Evolutionary conservation across 176 grass and related monocot genomes (phyloP), one percentile per base, ranked within the genome.

Genomic region (Aegilops sharonensis): DNA sequence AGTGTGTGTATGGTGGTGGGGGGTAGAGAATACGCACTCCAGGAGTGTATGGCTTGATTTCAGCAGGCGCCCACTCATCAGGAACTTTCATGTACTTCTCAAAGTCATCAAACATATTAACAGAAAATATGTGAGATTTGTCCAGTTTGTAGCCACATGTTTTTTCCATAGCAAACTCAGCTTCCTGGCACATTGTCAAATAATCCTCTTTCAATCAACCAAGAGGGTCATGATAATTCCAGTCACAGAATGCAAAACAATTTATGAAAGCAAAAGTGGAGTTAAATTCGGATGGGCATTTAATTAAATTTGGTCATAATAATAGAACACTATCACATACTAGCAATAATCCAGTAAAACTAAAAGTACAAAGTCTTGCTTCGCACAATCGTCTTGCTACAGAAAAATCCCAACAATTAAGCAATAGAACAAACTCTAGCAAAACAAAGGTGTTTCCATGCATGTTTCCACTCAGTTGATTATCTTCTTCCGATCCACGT

Each of bases 121-220:
- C 90, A 40, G 88, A 72, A 75, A 98, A 95, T 79, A 94, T 91
- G 47, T 95, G 95, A 36, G 91, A 92, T 78, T 86, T 98, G 84
- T 98, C 95, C 23, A 98, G 85, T 48, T 91, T 98, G 87, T 92
- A 95, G 5, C 93, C 95, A 93, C 89, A 79, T 47, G 93, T 92
- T 80, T 94, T 95, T 75, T 98, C 95, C 88, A 89, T 89, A 29
- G 95, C 95, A 81, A 93, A 72, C 78, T 95, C 88, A 34, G 93
- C 95, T 92, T 98, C 95, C 95, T 98, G 83, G 60, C 42, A 84
- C 50, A 20, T 60, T 43, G 64, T 54, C 54, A 84, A 66, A 50
- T 40, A 80, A 32, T 79, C 8, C 23, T 80, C 82, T 35, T 66
- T 39, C 50, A 54, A 54, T 54, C 50, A 54, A 54, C 50, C 15